A percentile compares a stretch with the other conserved stretches of the same genome.
Evolutionary conservation across 164 flowering plant genomes (phyloP).

Genomic region (grape (Vitis vinifera)): DNA sequence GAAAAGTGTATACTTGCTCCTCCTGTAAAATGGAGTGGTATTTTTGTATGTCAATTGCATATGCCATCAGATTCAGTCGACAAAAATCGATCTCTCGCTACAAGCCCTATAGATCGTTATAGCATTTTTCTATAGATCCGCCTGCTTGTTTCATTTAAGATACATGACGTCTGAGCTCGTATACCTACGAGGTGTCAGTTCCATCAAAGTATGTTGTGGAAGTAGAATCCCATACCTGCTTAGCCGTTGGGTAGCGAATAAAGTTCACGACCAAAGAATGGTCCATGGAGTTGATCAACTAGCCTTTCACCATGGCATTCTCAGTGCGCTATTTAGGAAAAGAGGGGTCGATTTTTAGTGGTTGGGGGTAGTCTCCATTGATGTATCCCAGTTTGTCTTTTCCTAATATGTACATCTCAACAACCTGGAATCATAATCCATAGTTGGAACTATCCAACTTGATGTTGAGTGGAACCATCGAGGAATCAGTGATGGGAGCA

Average conservation of each 20-base stretch:
- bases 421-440: too few species aligned
- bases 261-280: too few species aligned
- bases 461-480: slow-evolving; percentile 8
- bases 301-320: neutral
- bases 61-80: too few species aligned
- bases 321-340: slow-evolving; percentile 1
- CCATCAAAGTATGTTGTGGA: slow-evolving; percentile 1
- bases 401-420: too few species aligned
- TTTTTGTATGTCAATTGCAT: too few species aligned
- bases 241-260: too few species aligned
- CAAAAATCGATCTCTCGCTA: too few species aligned
- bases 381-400: too few species aligned
- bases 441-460: neutral
- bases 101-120: neutral
- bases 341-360: neutral
- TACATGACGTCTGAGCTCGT: neutral
- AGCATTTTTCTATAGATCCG: slow-evolving; percentile 1
- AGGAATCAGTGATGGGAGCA: neutral
- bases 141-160: neutral
- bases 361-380: neutral
- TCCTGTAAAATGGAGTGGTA: too few species aligned
- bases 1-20: too few species aligned
- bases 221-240: too few species aligned
- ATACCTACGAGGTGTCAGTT: neutral
- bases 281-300: too few species aligned